phyloP scores from a whole-genome alignment of 1,284 basidiomycete species.

The Neonothopanus nambi region DNA sequence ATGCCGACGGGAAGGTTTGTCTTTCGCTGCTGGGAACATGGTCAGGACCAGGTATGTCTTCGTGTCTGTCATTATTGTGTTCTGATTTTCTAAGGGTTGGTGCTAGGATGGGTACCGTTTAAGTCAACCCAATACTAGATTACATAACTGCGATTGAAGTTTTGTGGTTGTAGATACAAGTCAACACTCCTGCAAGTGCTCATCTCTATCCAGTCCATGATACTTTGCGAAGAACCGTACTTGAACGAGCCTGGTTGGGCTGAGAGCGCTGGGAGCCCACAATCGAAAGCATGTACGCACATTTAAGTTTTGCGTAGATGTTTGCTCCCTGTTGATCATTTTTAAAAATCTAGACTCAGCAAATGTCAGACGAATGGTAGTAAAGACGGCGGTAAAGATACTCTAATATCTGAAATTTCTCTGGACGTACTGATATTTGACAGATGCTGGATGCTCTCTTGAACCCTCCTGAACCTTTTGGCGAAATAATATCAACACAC shows the following conservation, averaged over 20 bases:
- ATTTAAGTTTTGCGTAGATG: background rate
- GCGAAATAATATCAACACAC: conserved; percentile 83
- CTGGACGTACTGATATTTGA: conserved; percentile 7
- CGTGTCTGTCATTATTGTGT: too few relatives aligned
- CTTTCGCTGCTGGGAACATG: conserved; percentile 72
- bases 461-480: conserved; percentile 80
- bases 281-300: conserved; percentile 69
- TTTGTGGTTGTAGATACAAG: conserved; percentile 48
- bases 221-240: conserved; percentile 87
- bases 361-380: conserved; percentile 87
- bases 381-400: conserved; percentile 75
- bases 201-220: conserved; percentile 94
- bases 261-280: conserved; percentile 63
- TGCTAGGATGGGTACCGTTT: conserved; percentile 68
- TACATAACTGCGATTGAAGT: conserved; percentile 12
- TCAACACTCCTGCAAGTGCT: conserved; percentile 69
- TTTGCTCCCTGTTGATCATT: conserved; percentile 1
- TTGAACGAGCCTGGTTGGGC: conserved; percentile 91
- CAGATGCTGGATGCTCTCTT: conserved; percentile 87
- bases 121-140: conserved; percentile 84
- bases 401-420: background rate
- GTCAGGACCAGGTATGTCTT: conserved; percentile 68
- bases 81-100: too few relatives aligned
- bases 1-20: conserved; percentile 82
- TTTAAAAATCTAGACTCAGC: conserved; percentile 61